Evolutionary conservation across 345 rosid genomes (phyloP).

Genomic region (Lagerstroemia speciosa): DNA sequence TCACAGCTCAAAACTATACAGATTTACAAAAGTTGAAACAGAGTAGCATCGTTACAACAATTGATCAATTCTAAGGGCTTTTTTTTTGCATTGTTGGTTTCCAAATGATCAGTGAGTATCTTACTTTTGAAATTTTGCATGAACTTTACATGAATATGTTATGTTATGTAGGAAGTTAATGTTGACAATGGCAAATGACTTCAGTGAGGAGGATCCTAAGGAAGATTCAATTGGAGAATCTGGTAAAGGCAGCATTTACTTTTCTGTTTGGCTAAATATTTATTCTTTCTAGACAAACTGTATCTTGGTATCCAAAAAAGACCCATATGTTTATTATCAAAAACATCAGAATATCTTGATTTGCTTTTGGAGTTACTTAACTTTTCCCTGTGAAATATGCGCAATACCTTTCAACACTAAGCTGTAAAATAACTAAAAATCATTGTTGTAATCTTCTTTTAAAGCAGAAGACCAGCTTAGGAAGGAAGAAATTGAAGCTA

Average conservation of each 20-base stretch:
- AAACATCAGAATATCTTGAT: not conserved
- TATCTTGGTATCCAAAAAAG: not conserved
- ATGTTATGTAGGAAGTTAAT: not conserved
- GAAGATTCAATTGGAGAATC: conserved; percentile 2
- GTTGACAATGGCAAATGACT: not conserved
- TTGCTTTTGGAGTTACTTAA: not conserved
- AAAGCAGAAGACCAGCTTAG: conserved; percentile 1
- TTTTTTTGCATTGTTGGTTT: no score
- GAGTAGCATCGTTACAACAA: no score
- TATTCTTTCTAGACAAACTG: not conserved
- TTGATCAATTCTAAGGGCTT: no score
- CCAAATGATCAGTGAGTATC: not conserved
- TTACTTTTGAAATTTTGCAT: not conserved
- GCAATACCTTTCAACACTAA: not conserved
- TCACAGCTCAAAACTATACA: no score
- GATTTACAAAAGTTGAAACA: no score
- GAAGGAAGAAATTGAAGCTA: conserved; percentile 8
- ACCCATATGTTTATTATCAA: not conserved
- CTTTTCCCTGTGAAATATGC: not conserved
- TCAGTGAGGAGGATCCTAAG: not conserved
- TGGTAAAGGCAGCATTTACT: not conserved
- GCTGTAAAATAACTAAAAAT: not conserved
- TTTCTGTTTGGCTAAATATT: not conserved
- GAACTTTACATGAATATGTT: not conserved
- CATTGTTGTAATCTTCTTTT: not conserved